Base-by-base conservation (phyloP, 83 land plant species). In the Isoetes engelmannii region DNA sequence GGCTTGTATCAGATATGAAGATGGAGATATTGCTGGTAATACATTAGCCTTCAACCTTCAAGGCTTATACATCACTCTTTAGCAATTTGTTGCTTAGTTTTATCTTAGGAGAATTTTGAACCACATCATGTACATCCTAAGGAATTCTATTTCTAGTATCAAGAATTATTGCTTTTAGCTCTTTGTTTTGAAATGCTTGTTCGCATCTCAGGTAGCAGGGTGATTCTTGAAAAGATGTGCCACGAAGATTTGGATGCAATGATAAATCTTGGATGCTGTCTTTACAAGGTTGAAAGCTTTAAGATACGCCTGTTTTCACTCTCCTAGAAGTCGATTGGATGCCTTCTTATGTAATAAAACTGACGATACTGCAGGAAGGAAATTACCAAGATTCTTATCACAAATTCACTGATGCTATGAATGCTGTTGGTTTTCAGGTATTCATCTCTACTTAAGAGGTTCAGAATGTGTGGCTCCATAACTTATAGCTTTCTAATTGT, bases 241-340 rank as follows among this genome's bases (percentile, higher is more conserved):
- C 69, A 68, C 28, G 72, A 78, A 28, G 58, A 69, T 63, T 5
- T 68, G 18, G 81, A 78, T 63, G 77, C 68, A 17, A 18, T 48
- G 61, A 67, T 78, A 13, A 78, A 78, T 46, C 68, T 78, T 45
- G 81, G 81, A 41, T 78, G 81, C 56, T 78, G 81, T 51, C 72
- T 73, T 68, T 78, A 68, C 51, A 78, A 78, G 81, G 81, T 78
- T 48, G 8, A 18, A 28, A 0, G 37, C 1, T 28, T 28, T 28
- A 28, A 28, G 37, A 28, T 2, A 28, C 2, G 37, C 1, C 37
- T 28, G n/a, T n/a, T n/a, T n/a, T n/a, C n/a, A n/a, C 37, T 28
- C 37, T 28, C 37, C 2, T 28, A 2, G 1, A 28, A 28, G 37
- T 28, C 2, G 37, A 28, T 28, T 28, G 37, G 2, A 28, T 28